These are phyloP conservation scores for Paraphoma chrysanthemicola DNA, from an alignment of 2,329 filamentous ascomycete species.

Conservation along the genomic window DNA sequence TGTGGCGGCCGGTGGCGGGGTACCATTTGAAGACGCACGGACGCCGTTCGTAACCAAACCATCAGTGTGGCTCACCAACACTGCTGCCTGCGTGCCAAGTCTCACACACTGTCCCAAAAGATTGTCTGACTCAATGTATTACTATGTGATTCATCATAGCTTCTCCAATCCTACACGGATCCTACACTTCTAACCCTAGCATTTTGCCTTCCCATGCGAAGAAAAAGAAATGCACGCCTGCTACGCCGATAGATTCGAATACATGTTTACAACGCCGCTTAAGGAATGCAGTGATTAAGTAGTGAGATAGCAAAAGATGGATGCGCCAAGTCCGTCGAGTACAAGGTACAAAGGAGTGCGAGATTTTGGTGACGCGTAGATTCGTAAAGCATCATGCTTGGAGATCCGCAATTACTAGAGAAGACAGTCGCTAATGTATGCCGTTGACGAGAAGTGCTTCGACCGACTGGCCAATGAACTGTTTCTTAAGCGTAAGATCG, in stretches of 20 bases:
- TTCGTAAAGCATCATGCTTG: slow-evolving; percentile 20
- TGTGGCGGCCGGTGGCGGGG: slow-evolving; percentile 23
- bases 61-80: not conserved
- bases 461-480: slow-evolving; percentile 72
- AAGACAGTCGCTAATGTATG: slow-evolving; percentile 21
- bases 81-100: not conserved
- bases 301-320: slow-evolving; percentile 1
- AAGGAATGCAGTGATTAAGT: slow-evolving; percentile 7
- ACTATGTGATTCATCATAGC: slow-evolving; percentile 5
- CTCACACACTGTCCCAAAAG: not conserved
- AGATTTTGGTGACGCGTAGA: slow-evolving; percentile 20
- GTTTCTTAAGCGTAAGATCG: slow-evolving; percentile 82
- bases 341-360: slow-evolving; percentile 7
- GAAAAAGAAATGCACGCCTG: not conserved
- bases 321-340: not conserved
- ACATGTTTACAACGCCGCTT: not conserved
- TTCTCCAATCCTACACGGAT: not conserved
- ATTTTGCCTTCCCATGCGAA: slow-evolving; percentile 5
- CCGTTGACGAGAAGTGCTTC: slow-evolving; percentile 34
- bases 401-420: not conserved
- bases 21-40: not conserved
- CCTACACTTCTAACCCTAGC: not conserved
- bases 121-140: slow-evolving; percentile 1
- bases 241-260: slow-evolving; percentile 2
- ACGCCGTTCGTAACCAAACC: not conserved